Evolutionary conservation across 2,329 filamentous ascomycete species (phyloP).

Genomic region (Bipolaris gigantea): DNA sequence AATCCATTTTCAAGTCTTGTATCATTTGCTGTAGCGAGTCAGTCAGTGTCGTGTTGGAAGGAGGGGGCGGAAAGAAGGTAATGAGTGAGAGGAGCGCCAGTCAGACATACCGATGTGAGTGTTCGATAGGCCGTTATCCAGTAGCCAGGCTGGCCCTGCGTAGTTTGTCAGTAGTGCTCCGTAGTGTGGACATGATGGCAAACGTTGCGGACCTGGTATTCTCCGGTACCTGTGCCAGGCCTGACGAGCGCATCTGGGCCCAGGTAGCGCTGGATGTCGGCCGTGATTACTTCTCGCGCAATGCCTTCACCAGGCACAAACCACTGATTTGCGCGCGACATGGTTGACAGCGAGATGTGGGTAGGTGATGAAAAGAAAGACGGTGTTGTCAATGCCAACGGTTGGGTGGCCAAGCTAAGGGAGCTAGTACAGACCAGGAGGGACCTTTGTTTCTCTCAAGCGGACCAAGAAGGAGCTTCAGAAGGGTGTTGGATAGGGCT

Average conservation of each 20-base stretch:
- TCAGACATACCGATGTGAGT: conserved; percentile 50
- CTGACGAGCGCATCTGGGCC: conserved; percentile 55
- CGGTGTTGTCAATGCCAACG: conserved; percentile 43
- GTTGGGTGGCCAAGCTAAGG: conserved; percentile 37
- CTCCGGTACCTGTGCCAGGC: conserved; percentile 50
- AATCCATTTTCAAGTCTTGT: conserved; percentile 53
- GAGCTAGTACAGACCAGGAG: conserved; percentile 36
- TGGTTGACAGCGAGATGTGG: conserved; percentile 20
- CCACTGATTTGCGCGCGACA: conserved; percentile 50
- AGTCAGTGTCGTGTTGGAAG: conserved; percentile 25
- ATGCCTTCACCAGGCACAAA: conserved; percentile 55
- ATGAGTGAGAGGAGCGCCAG: neutral
- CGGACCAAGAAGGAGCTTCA: conserved; percentile 35
- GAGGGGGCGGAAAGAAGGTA: too few species aligned
- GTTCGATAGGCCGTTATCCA: conserved; percentile 57
- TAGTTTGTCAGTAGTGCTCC: conserved; percentile 6
- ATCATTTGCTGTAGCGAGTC: conserved; percentile 50
- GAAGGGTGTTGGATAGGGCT: conserved; percentile 8
- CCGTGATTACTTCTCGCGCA: conserved; percentile 55
- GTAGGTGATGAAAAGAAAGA: conserved; percentile 34
- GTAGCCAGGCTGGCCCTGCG: conserved; percentile 51
- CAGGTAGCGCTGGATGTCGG: conserved; percentile 56
- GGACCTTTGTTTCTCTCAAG: conserved; percentile 16
- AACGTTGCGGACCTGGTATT: conserved; percentile 48
- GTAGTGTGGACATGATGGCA: conserved; percentile 20